phyloP scores from a whole-genome alignment of 2,329 filamentous ascomycete genomes.

The Cordyceps sp. region DNA sequence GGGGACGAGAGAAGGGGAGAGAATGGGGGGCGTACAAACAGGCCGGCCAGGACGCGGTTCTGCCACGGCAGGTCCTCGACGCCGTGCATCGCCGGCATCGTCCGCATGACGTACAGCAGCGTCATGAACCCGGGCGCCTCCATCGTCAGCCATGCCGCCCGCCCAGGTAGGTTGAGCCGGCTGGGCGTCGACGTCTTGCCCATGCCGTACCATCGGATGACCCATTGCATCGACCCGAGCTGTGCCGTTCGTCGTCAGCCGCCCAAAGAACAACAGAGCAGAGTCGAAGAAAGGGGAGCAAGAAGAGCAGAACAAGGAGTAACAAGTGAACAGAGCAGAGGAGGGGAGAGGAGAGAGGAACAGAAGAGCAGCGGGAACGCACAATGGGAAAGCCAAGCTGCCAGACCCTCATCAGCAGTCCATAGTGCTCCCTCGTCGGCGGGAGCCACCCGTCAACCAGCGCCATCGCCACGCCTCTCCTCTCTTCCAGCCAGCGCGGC shows the following conservation, averaged over 20 bases:
- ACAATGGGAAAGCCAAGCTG: slow-evolving; percentile 36
- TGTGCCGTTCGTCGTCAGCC: no score
- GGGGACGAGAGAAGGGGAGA: background rate
- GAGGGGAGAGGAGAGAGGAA: background rate
- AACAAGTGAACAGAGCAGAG: no score
- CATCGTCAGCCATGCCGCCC: slow-evolving; percentile 77
- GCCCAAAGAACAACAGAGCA: no score
- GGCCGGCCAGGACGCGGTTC: slow-evolving; percentile 57
- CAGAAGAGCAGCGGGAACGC: slow-evolving; percentile 2
- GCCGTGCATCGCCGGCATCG: slow-evolving; percentile 41
- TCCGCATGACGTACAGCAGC: slow-evolving; percentile 63
- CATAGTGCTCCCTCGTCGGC: slow-evolving; percentile 39
- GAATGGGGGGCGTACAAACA: slow-evolving; percentile 33
- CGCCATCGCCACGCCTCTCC: no score
- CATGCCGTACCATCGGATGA: slow-evolving; percentile 68
- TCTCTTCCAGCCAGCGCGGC: no score
- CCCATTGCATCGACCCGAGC: slow-evolving; percentile 61
- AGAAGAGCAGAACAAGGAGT: no score
- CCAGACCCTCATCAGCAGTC: slow-evolving; percentile 33
- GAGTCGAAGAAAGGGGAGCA: no score
- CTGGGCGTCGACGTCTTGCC: slow-evolving; percentile 76
- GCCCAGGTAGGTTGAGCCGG: slow-evolving; percentile 72
- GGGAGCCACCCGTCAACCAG: slow-evolving; percentile 39
- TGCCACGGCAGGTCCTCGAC: slow-evolving; percentile 52
- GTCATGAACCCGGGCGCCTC: slow-evolving; percentile 64